phyloP scores from a whole-genome alignment of 164 flowering plant genomes.

The Chimonanthus salicifolius region DNA sequence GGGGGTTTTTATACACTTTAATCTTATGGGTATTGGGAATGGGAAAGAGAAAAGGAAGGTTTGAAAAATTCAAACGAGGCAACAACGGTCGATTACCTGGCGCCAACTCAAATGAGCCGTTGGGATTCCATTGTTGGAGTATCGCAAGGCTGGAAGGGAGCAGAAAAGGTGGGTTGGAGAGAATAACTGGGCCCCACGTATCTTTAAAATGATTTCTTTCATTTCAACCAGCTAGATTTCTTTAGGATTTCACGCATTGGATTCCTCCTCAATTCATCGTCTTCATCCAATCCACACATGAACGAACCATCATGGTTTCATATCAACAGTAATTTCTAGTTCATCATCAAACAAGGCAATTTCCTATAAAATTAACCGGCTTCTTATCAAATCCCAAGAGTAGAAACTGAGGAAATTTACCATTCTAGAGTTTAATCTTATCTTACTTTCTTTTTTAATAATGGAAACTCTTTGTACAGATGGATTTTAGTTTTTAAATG shows the following conservation, averaged over 20 bases:
- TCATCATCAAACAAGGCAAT: no score
- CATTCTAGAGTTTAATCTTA: no score
- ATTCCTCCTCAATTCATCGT: neutral
- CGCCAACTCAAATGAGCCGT: conserved; percentile 40
- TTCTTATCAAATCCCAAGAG: no score
- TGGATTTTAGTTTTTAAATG: no score
- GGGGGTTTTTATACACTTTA: conserved; percentile 23
- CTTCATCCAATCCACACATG: neutral
- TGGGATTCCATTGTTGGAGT: conserved; percentile 16
- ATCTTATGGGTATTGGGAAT: neutral
- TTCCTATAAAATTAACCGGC: no score
- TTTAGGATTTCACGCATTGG: neutral
- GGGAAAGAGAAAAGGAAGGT: neutral
- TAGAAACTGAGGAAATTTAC: no score
- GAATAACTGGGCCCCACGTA: conserved; percentile 10
- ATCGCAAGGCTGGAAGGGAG: conserved; percentile 30
- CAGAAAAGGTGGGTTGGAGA: neutral
- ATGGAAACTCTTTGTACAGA: no score
- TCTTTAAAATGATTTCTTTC: neutral
- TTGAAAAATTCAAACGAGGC: conserved; percentile 10
- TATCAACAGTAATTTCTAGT: neutral
- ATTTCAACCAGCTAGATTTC: neutral
- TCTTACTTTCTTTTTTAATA: no score
- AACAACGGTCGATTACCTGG: conserved; percentile 44
- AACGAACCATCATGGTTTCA: no score